A percentile compares a stretch with the other conserved stretches of the same genome.
Conservation (phyloP, 805 yeast species). For the Kuraishia molischiana region DNA sequence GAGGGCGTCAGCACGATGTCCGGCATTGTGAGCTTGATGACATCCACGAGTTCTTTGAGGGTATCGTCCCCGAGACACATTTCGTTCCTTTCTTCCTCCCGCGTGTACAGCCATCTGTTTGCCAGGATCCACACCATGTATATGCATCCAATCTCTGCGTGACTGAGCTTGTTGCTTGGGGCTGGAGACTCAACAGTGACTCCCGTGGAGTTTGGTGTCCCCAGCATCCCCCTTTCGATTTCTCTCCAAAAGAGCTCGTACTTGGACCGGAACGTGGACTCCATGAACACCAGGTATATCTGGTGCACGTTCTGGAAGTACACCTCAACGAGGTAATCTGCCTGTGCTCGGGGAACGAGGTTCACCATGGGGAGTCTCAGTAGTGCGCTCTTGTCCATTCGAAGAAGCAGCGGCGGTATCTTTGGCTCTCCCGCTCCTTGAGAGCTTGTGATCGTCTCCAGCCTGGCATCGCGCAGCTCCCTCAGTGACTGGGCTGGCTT, state of each 20-base stretch:
- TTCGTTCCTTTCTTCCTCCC: constrained; percentile 11
- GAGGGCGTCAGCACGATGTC: constrained; percentile 35
- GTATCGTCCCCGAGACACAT: constrained; percentile 13
- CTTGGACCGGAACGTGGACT: constrained; percentile 13
- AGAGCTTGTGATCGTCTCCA: not conserved
- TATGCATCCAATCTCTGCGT: constrained; percentile 31
- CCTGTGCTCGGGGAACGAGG: constrained; percentile 19
- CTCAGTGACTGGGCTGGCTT: constrained; percentile 25
- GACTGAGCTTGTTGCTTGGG: constrained; percentile 11
- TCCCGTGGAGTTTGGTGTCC: not conserved
- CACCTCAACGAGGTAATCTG: constrained; percentile 17
- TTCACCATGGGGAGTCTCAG: constrained; percentile 29
- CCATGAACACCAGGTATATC: constrained; percentile 23
- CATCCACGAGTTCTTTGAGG: constrained; percentile 25
- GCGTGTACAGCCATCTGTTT: constrained; percentile 14
- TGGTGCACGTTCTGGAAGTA: constrained; percentile 27
- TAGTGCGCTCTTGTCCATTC: constrained; percentile 19
- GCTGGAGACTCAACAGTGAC: constrained; percentile 4
- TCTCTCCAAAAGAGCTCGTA: constrained; percentile 21
- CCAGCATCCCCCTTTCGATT: constrained; percentile 3
- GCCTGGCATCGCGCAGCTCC: constrained; percentile 19
- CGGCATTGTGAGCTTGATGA: constrained; percentile 29
- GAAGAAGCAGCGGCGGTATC: constrained; percentile 16
- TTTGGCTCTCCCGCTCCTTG: not conserved
- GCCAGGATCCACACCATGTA: constrained; percentile 38